A percentile compares a stretch with the other conserved stretches of the same genome.
These are phyloP conservation scores for Apiospora sp. DNA, from an alignment of 2,329 filamentous ascomycete species.

Conservation along the genomic window DNA sequence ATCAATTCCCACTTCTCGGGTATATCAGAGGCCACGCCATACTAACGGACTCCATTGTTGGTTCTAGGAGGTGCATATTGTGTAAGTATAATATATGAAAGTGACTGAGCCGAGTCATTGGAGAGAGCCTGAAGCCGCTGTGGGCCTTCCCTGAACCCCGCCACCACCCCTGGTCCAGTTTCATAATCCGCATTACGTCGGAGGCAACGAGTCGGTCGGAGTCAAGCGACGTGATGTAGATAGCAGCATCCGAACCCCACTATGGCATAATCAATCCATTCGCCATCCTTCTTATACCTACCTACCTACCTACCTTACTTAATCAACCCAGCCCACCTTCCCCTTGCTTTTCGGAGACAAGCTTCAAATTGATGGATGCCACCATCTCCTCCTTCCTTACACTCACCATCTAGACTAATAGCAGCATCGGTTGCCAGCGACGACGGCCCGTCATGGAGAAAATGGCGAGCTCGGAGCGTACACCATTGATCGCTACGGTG, in stretches of 20 bases:
- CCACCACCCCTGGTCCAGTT: conserved; percentile 4
- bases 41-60: neutral
- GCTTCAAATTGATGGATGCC: neutral
- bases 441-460: conserved; percentile 21
- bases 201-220: conserved; percentile 14
- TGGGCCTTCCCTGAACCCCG: conserved; percentile 6
- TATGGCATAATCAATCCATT: conserved; percentile 18
- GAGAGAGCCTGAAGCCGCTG: conserved; percentile 5
- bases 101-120: neutral
- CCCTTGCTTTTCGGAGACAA: neutral
- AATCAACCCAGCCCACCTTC: neutral
- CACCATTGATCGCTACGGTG: conserved; percentile 73
- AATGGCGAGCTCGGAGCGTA: conserved; percentile 61
- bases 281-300: neutral
- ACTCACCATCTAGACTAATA: neutral
- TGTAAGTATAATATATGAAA: neutral
- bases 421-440: conserved; percentile 15
- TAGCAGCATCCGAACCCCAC: conserved; percentile 16
- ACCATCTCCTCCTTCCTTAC: neutral
- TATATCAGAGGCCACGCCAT: neutral
- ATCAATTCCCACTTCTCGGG: no score
- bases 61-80: neutral
- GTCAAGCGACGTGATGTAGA: neutral
- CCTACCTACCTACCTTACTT: neutral
- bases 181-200: conserved; percentile 17